Evolutionary conservation across 2,329 filamentous ascomycete species (phyloP).

Genomic region (Colletotrichum nymphaeae): DNA sequence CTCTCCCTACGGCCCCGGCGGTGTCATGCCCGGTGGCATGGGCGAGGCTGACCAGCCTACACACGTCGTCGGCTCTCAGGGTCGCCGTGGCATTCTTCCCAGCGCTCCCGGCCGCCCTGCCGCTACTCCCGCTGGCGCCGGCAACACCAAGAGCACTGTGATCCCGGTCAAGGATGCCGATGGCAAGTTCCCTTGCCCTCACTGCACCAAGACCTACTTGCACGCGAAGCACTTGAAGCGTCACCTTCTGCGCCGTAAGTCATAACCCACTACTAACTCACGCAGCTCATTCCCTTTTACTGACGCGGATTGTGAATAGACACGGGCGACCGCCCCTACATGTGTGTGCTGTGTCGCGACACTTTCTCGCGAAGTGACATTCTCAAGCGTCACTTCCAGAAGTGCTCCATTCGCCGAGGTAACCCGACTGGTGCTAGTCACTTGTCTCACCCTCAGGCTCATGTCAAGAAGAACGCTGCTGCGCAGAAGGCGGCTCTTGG

Average conservation of each 20-base stretch:
- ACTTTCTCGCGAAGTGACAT: slow-evolving; percentile 99
- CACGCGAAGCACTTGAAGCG: slow-evolving; percentile 98
- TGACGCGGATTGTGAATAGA: slow-evolving; percentile 64
- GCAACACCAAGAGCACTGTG: slow-evolving; percentile 79
- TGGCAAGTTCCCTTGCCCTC: slow-evolving; percentile 97
- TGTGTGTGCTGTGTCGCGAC: slow-evolving; percentile 97
- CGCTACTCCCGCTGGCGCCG: slow-evolving; percentile 76
- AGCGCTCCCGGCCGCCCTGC: slow-evolving; percentile 89
- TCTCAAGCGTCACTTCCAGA: slow-evolving; percentile 98
- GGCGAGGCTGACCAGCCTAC: slow-evolving; percentile 76
- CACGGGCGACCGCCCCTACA: slow-evolving; percentile 97
- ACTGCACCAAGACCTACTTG: slow-evolving; percentile 98
- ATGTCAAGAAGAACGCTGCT: slow-evolving; percentile 81
- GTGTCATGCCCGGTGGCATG: slow-evolving; percentile 66
- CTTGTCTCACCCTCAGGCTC: slow-evolving; percentile 90
- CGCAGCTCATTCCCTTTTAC: slow-evolving; percentile 25
- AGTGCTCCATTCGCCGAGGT: slow-evolving; percentile 95
- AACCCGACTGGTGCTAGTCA: slow-evolving; percentile 96
- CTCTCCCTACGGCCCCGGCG: slow-evolving; percentile 70
- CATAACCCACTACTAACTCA: slow-evolving; percentile 17
- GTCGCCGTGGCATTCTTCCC: slow-evolving; percentile 88
- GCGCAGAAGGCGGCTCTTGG: slow-evolving; percentile 67
- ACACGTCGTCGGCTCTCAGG: slow-evolving; percentile 95
- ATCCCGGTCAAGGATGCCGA: slow-evolving; percentile 96
- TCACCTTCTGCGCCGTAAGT: slow-evolving; percentile 95